phyloP scores from a whole-genome alignment of 371 early-diverging fungal species.

The Lichtheimia hyalospora region DNA sequence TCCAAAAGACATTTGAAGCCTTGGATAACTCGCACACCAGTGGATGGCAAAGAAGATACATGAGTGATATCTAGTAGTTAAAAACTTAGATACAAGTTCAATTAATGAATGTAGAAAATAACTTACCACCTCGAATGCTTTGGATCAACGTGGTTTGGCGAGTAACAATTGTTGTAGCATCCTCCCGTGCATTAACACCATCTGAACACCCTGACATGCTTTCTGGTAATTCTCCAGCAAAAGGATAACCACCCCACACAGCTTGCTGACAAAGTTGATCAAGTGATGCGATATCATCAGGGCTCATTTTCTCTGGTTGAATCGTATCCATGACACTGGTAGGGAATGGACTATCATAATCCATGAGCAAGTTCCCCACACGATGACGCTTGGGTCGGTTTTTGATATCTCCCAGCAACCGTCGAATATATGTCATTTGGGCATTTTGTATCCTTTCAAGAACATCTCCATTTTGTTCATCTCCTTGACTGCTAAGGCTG shows the following conservation, averaged over 20 bases:
- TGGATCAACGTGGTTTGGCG: slow-evolving; percentile 49
- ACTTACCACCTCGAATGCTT: slow-evolving; percentile 45
- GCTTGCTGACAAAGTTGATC: slow-evolving; percentile 51
- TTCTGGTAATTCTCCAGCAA: slow-evolving; percentile 30
- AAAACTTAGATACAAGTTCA: slow-evolving; percentile 1
- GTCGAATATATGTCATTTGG: slow-evolving; percentile 36
- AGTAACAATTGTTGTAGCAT: slow-evolving; percentile 44
- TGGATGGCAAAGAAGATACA: slow-evolving; percentile 12
- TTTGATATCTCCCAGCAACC: slow-evolving; percentile 12
- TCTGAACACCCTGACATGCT: slow-evolving; percentile 1
- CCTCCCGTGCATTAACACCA: slow-evolving; percentile 21
- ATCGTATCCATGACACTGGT: slow-evolving; percentile 5
- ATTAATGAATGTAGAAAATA: slow-evolving; percentile 7
- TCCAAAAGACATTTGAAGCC: slow-evolving; percentile 46
- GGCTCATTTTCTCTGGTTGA: slow-evolving; percentile 12
- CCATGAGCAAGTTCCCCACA: slow-evolving; percentile 6
- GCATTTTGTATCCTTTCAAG: slow-evolving; percentile 23
- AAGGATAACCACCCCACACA: slow-evolving; percentile 55
- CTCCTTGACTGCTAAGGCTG: slow-evolving; percentile 2
- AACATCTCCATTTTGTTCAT: slow-evolving; percentile 10
- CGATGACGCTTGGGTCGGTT: slow-evolving; percentile 9
- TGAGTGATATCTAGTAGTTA: slow-evolving; percentile 12
- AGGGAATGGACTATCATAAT: slow-evolving; percentile 17
- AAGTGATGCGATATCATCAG: slow-evolving; percentile 18
- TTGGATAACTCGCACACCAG: slow-evolving; percentile 17